These are phyloP conservation scores for Barnettozyma californica DNA, from an alignment of 805 yeast species.

Conservation along the genomic window DNA sequence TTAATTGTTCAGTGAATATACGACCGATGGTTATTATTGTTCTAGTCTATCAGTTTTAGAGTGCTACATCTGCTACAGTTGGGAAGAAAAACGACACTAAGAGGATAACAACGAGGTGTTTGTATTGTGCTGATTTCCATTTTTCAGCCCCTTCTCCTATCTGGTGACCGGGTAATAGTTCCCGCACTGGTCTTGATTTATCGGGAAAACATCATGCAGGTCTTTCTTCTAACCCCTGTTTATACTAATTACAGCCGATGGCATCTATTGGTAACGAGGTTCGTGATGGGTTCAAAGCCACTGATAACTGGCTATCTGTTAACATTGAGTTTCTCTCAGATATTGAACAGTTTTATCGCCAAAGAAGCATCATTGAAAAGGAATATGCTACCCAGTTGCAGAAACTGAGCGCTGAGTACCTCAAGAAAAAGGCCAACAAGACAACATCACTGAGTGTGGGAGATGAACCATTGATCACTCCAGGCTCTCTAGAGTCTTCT, in stretches of 20 bases:
- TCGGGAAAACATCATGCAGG: not conserved
- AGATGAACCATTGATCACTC: slow-evolving; percentile 83
- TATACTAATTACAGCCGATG: not conserved
- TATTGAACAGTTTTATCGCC: slow-evolving; percentile 76
- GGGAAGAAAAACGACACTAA: too few relatives aligned
- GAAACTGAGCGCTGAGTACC: slow-evolving; percentile 59
- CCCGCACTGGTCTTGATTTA: not conserved
- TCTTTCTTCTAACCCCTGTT: not conserved
- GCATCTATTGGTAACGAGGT: slow-evolving; percentile 59
- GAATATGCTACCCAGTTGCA: slow-evolving; percentile 73
- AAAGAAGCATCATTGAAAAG: slow-evolving; percentile 73
- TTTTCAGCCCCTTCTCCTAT: not conserved
- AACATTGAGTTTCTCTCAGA: slow-evolving; percentile 75
- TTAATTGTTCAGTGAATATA: too few relatives aligned
- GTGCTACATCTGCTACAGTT: too few relatives aligned
- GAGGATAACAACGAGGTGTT: too few relatives aligned
- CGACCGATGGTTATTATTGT: too few relatives aligned
- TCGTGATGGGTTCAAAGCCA: slow-evolving; percentile 73
- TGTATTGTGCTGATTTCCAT: too few relatives aligned
- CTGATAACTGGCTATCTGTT: slow-evolving; percentile 72
- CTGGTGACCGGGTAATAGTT: not conserved
- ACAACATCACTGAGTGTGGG: slow-evolving; percentile 79
- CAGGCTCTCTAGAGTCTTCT: slow-evolving; percentile 91
- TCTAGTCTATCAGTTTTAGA: too few relatives aligned
- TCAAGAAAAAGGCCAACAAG: slow-evolving; percentile 68